Evolutionary conservation across 2,329 filamentous ascomycete species (phyloP), one percentile per base, ranked within the genome.

Genomic region (Sporothrix mexicana): DNA sequence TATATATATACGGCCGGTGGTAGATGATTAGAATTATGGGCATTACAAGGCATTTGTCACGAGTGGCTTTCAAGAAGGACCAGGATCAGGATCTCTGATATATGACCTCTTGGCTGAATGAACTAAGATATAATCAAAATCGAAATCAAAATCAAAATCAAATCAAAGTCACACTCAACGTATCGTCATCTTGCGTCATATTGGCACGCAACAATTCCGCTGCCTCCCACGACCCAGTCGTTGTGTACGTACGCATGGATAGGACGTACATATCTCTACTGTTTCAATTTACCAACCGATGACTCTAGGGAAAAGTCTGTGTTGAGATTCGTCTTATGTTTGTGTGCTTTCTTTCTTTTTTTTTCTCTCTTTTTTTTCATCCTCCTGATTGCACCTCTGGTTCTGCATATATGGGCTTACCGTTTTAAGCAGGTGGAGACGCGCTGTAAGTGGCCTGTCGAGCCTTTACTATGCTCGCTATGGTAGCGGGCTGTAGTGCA

Each of bases 1-100:
- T 41, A 66, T 43, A 66, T 25, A 66, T 66, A 47, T 47, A 66
- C 61, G 61, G 61, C 61, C 41, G 41, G 41, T 10, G 15, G 61
- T 47, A 64, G 20, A 64, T 23, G 41, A 47, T 17, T 47, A 66
- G 41, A 47, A 20, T 7, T 7, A 36, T 7, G 30, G 30, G 30
- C 30, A 36, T 25, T 45, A 25, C 1, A 43, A 43, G 61, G 2
- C 61, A 8, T 10, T 15, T 41, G 41, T 5, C 20, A 45, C 23
- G 36, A 64, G 13, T 43, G 17, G 17, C 13, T 45, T 23, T 1
- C 41, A 64, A n/a, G 20, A 23, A 15, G 13, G n/a, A n/a, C n/a
- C n/a, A n/a, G n/a, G n/a, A n/a, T n/a, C n/a, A n/a, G n/a, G 10
- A 30, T 12, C 30, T 10, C 5, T n/a, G 13, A 13, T 5, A 6